Base-by-base conservation (phyloP, 495 filamentous ascomycete species). In the Talaromyces stipitatus region DNA sequence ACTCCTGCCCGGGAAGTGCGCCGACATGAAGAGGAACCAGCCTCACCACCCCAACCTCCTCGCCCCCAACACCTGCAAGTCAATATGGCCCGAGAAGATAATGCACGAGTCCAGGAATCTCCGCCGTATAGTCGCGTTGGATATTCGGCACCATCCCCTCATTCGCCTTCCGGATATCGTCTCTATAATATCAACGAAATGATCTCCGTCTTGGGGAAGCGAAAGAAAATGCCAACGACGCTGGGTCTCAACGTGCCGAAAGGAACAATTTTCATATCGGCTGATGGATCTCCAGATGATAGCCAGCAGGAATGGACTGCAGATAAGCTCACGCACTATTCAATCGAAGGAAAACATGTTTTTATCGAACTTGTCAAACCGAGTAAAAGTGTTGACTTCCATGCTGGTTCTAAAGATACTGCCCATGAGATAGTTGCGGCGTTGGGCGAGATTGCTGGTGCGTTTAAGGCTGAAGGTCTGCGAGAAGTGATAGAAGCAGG, bases 181-280 rank as follows among this genome's bases (percentile, higher is more conserved):
- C 78, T 97, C 64, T 97, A 96, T 71, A 95, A 92, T 64, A 89
- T 99, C 69, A 92, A 90, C 69, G 95, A 99, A 69, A 95, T 96
- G 84, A 84, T 95, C 2, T 91, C 91, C 27, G 83, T 90, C 14
- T 90, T 95, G 85, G 91, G 91, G 55, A 95, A 92, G 75, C 88
- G 88, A 65, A 96, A 96, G 78, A 99, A 99, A 75, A 90, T 96
- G 81, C 91, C 95, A 2, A 96, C 91, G 36, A 95, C 89, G 14
- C 69, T 99, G 50, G 94, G 94, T 9, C 83, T 99, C 62, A 96
- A 97, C 64, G 70, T 90, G 47, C 84, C 82, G 23, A 94, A 90
- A 0, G 91, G 91, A 36, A 82, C 87, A 10, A 92, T 99, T 57
- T 86, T 96, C 74, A 90, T 99, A 51, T 84, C 92, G 0, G 91